Conservation (phyloP, 805 yeast genomes). For the Metschnikowia amazonensis region DNA sequence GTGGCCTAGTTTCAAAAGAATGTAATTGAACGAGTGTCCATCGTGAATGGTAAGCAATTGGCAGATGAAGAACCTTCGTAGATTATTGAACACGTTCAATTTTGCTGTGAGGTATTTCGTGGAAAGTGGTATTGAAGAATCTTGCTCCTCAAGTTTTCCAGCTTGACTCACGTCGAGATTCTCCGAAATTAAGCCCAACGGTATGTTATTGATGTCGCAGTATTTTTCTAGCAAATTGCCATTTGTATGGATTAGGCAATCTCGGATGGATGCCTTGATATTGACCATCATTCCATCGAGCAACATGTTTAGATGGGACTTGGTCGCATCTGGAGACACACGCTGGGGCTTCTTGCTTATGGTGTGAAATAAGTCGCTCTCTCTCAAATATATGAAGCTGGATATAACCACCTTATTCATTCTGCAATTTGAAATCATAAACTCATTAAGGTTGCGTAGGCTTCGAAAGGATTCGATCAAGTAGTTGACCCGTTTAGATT, state of each 20-base stretch:
- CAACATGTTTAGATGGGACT: constrained; percentile 22
- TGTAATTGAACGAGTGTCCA: constrained; percentile 26
- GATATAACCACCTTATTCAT: constrained; percentile 35
- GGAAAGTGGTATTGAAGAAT: not conserved
- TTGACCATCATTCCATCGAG: constrained; percentile 29
- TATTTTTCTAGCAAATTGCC: constrained; percentile 39
- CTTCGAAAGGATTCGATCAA: constrained; percentile 24
- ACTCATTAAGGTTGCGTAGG: constrained; percentile 25
- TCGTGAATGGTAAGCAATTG: constrained; percentile 38
- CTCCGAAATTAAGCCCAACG: constrained; percentile 19
- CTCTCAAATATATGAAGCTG: constrained; percentile 31
- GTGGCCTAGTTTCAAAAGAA: constrained; percentile 27
- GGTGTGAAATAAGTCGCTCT: constrained; percentile 25
- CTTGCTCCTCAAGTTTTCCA: not conserved
- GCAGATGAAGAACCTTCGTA: constrained; percentile 36
- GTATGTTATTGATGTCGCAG: constrained; percentile 35
- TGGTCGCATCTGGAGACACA: not conserved
- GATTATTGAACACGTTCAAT: constrained; percentile 31
- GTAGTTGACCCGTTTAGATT: constrained; percentile 22
- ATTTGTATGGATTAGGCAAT: constrained; percentile 31
- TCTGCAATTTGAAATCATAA: constrained; percentile 31
- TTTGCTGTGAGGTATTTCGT: constrained; percentile 18
- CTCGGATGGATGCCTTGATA: constrained; percentile 25
- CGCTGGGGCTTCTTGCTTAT: constrained; percentile 9
- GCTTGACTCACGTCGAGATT: constrained; percentile 8